A percentile compares a stretch with the other conserved stretches of the same genome.
Evolutionary conservation across 495 filamentous ascomycete species (phyloP).

Genomic region (Lophiotrema nucula): DNA sequence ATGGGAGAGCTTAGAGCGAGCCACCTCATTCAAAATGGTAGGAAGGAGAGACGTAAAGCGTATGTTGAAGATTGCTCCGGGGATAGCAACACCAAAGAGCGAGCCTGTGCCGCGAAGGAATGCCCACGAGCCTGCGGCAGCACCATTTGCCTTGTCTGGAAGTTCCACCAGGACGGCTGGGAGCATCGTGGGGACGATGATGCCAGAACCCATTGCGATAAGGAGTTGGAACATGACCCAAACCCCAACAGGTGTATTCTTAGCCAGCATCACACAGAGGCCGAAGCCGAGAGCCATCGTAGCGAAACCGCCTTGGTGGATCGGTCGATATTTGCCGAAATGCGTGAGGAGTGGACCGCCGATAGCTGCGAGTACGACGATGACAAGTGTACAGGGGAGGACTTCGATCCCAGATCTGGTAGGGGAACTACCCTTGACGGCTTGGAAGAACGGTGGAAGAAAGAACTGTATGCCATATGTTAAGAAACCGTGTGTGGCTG

Average conservation of each 20-base stretch:
- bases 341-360: constrained; percentile 45
- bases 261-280: constrained; percentile 45
- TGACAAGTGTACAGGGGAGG: constrained; percentile 52
- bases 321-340: constrained; percentile 50
- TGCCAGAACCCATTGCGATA: constrained; percentile 48
- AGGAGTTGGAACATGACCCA: constrained; percentile 53
- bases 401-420: constrained; percentile 58
- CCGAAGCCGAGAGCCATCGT: constrained; percentile 49
- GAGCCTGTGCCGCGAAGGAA: constrained; percentile 61
- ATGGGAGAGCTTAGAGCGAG: background rate
- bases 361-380: constrained; percentile 48
- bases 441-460: constrained; percentile 63
- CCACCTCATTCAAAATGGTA: background rate
- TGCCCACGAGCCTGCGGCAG: constrained; percentile 54
- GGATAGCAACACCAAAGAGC: constrained; percentile 60
- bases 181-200: constrained; percentile 48
- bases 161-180: constrained; percentile 53
- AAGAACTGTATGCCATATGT: constrained; percentile 45
- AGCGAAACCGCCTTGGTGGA: constrained; percentile 52
- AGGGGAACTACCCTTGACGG: constrained; percentile 53
- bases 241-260: constrained; percentile 40
- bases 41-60: constrained; percentile 1
- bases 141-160: constrained; percentile 42
- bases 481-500: background rate
- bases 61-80: constrained; percentile 51